Evolutionary conservation across 78 protist species (phyloP).

Genomic region (Creolimax fragrantissima): DNA sequence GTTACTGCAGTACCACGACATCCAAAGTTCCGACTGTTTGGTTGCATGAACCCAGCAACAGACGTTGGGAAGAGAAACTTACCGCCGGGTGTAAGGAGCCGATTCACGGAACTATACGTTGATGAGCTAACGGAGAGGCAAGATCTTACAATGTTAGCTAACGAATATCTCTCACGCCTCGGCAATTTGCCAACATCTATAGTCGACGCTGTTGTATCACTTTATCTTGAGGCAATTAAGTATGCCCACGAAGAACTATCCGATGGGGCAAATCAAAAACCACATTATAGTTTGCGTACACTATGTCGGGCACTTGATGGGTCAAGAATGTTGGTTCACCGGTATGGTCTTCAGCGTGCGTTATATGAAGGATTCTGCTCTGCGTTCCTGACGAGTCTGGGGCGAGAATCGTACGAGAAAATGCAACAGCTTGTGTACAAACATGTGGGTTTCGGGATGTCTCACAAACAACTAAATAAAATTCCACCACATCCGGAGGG

Average conservation of each 20-base stretch:
- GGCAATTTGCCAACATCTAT: constrained; percentile 38
- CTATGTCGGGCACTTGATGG: constrained; percentile 75
- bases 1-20: constrained; percentile 71
- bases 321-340: background rate
- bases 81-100: constrained; percentile 69
- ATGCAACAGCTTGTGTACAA: background rate
- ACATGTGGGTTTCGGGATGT: background rate
- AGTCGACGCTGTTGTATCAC: constrained; percentile 37
- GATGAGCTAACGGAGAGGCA: constrained; percentile 57
- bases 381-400: background rate
- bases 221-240: background rate
- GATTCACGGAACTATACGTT: constrained; percentile 91
- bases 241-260: constrained; percentile 39
- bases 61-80: constrained; percentile 97
- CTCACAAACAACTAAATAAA: background rate
- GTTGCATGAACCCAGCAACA: constrained; percentile 98
- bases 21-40: constrained; percentile 86
- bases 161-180: constrained; percentile 17
- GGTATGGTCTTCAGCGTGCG: background rate
- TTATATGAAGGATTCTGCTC: background rate
- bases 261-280: constrained; percentile 76
- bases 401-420: background rate
- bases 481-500: background rate
- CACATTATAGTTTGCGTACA: constrained; percentile 86
- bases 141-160: constrained; percentile 72